Percentiles rank a stretch among this genome's conserved stretches.
phyloP scores from a whole-genome alignment of 129 eudicot genomes.

The Tagetes patula region DNA sequence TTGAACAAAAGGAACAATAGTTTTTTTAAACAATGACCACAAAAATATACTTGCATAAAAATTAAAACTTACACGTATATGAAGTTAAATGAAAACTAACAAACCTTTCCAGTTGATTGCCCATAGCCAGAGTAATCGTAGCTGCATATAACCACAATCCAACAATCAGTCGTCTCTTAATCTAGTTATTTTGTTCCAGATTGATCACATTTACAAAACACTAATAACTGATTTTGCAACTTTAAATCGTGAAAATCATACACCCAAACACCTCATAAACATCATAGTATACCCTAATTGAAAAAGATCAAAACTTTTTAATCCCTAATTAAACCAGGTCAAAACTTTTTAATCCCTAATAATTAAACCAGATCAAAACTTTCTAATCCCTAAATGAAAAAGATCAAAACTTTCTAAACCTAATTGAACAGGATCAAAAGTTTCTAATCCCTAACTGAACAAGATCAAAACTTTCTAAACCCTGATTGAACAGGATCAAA shows the following conservation, averaged over 20 bases:
- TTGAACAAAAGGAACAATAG: slow-evolving; percentile 13
- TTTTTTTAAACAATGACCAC: neutral
- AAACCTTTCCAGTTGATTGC: slow-evolving; percentile 90
- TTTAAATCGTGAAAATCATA: neutral
- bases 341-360: neutral
- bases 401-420: neutral
- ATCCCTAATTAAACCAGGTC: neutral
- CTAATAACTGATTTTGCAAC: neutral
- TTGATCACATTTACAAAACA: slow-evolving; percentile 1
- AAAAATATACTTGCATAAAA: neutral
- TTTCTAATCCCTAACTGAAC: neutral
- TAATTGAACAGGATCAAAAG: neutral
- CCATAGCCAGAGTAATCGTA: slow-evolving; percentile 98
- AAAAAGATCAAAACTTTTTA: neutral
- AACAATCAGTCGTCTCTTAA: neutral
- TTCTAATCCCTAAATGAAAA: too few species aligned
- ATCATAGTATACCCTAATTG: neutral
- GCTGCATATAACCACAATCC: slow-evolving; percentile 35
- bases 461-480: slow-evolving; percentile 3
- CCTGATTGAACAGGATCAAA: neutral
- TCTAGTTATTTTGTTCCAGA: neutral
- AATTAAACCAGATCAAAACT: neutral
- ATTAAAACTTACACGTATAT: neutral
- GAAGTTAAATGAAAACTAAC: slow-evolving; percentile 13
- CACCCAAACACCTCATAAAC: neutral